Percentiles rank a stretch among this genome's conserved stretches.
These are phyloP conservation scores for Delphinella strobiligena DNA, from an alignment of 2,329 filamentous ascomycete genomes.

Conservation along the genomic window DNA sequence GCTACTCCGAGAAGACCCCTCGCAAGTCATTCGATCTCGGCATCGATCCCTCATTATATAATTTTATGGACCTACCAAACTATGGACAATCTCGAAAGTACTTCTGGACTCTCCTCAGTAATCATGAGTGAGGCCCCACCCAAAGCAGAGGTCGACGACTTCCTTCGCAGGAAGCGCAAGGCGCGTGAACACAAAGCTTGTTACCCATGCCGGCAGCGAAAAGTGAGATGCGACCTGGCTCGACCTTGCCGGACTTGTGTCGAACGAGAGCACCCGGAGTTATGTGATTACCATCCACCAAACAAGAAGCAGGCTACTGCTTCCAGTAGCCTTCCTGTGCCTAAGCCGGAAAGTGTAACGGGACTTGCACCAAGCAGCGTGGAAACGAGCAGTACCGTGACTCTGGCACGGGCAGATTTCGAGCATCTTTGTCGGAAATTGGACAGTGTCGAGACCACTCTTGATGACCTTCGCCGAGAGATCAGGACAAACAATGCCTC, in stretches of 20 bases:
- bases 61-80: background rate
- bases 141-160: conserved; percentile 37
- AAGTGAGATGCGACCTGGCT: conserved; percentile 33
- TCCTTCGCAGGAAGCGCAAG: conserved; percentile 37
- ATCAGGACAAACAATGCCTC: conserved; percentile 12
- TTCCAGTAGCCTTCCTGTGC: conserved; percentile 1
- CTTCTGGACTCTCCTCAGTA: background rate
- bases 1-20: background rate
- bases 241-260: conserved; percentile 40
- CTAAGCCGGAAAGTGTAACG: conserved; percentile 1
- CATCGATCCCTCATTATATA: too few relatives aligned
- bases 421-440: conserved; percentile 37
- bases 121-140: conserved; percentile 17
- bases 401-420: conserved; percentile 28
- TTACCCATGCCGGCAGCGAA: conserved; percentile 36
- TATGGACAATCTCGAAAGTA: background rate
- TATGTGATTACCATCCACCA: conserved; percentile 30
- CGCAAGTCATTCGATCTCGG: background rate
- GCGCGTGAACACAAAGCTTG: conserved; percentile 41
- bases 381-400: conserved; percentile 13
- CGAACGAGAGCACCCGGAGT: conserved; percentile 38
- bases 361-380: conserved; percentile 3
- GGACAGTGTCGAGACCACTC: conserved; percentile 34
- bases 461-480: conserved; percentile 29
- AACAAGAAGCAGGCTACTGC: conserved; percentile 22